These are phyloP conservation scores for Leccinum subgranulosum DNA, from an alignment of 768 basidiomycete species.

Conservation along the genomic window DNA sequence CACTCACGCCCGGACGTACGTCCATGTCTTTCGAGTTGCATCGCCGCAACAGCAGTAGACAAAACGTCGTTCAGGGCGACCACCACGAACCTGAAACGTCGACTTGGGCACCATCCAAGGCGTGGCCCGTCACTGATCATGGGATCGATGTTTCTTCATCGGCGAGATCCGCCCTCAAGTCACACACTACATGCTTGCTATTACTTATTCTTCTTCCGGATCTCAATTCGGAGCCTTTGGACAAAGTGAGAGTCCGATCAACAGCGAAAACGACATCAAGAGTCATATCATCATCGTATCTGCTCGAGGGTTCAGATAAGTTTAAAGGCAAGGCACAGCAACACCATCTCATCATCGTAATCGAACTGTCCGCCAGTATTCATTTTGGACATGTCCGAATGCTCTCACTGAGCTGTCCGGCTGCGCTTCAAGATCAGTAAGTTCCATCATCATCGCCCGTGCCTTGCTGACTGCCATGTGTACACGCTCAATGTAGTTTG, in stretches of 20 bases:
- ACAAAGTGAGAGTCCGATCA: constrained; percentile 25
- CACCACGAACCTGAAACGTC: constrained; percentile 16
- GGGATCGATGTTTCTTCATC: neutral
- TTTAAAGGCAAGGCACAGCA: neutral
- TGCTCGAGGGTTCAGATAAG: constrained; percentile 6
- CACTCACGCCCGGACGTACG: neutral
- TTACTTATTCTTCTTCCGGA: constrained; percentile 12
- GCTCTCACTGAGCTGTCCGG: constrained; percentile 3
- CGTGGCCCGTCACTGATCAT: neutral
- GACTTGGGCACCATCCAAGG: neutral
- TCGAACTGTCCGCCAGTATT: constrained; percentile 12
- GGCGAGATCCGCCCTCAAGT: constrained; percentile 30
- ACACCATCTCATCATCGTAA: constrained; percentile 19
- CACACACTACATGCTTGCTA: constrained; percentile 1
- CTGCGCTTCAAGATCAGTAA: neutral
- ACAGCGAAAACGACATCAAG: neutral
- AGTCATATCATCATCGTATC: neutral
- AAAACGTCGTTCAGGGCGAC: neutral
- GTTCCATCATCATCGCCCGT: constrained; percentile 3
- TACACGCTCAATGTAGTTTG: neutral
- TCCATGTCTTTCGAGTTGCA: constrained; percentile 1
- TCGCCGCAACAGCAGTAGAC: constrained; percentile 1
- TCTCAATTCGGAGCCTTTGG: constrained; percentile 18
- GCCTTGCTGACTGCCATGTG: constrained; percentile 20
- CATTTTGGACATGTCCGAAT: neutral